Evolutionary conservation across 2,329 filamentous ascomycete genomes (phyloP).

Genomic region (Colletotrichum scovillei): DNA sequence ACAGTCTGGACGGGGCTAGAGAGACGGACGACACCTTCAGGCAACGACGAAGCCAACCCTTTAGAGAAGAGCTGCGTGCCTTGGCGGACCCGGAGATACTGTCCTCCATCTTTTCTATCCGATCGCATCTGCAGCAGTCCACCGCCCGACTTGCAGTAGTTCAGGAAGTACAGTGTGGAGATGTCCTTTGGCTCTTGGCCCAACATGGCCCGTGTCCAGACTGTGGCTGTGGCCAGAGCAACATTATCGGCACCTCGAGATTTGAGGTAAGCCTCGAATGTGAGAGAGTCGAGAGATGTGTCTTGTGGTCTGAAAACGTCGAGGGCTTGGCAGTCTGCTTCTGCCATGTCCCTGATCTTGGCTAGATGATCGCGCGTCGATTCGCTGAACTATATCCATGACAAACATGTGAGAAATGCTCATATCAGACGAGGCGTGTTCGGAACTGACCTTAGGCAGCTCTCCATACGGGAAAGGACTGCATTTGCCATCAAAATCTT

Average conservation of each 20-base stretch:
- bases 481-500: constrained; percentile 49
- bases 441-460: constrained; percentile 32
- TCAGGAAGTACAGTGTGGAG: constrained; percentile 64
- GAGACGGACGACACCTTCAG: constrained; percentile 42
- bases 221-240: constrained; percentile 49
- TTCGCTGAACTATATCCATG: constrained; percentile 19
- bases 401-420: not conserved
- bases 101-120: constrained; percentile 62
- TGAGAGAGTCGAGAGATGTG: constrained; percentile 40
- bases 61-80: constrained; percentile 57
- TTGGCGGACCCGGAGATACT: constrained; percentile 60
- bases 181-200: constrained; percentile 61
- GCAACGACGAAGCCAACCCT: constrained; percentile 49
- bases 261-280: constrained; percentile 44
- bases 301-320: constrained; percentile 38
- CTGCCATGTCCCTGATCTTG: constrained; percentile 40
- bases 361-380: constrained; percentile 6
- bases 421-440: no score
- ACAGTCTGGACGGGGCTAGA: constrained; percentile 45
- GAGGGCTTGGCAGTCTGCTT: constrained; percentile 43
- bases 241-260: constrained; percentile 37
- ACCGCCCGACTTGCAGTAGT: constrained; percentile 64
- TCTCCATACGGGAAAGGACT: constrained; percentile 37
- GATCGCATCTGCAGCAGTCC: constrained; percentile 65
- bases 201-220: constrained; percentile 63